These are phyloP conservation scores for Lactifluus subvellereus DNA, from an alignment of 768 basidiomycete genomes.

Conservation along the genomic window DNA sequence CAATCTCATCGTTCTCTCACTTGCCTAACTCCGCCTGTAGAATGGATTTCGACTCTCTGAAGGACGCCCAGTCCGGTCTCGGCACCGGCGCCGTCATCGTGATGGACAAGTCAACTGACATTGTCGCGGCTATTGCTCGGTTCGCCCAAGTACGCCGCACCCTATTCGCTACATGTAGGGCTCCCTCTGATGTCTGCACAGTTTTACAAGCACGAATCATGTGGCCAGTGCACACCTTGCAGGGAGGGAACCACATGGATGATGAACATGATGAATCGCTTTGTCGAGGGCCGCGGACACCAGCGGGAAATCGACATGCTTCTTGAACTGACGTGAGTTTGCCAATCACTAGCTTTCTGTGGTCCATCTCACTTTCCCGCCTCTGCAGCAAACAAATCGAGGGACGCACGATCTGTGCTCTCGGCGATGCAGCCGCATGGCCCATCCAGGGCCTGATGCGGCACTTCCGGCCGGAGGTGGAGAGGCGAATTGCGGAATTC, in stretches of 20 bases:
- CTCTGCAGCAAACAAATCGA: constrained; percentile 83
- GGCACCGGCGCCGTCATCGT: constrained; percentile 99
- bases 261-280: constrained; percentile 99
- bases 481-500: constrained; percentile 77
- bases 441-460: constrained; percentile 97
- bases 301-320: constrained; percentile 97
- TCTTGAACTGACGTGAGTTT: constrained; percentile 78
- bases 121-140: constrained; percentile 89
- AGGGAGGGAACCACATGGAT: constrained; percentile 97
- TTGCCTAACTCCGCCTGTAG: constrained; percentile 34
- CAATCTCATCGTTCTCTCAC: background rate
- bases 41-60: constrained; percentile 96
- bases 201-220: constrained; percentile 55
- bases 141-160: constrained; percentile 58
- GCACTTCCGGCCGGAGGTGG: constrained; percentile 95
- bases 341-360: background rate
- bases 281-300: constrained; percentile 88
- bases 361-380: background rate
- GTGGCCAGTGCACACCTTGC: constrained; percentile 64
- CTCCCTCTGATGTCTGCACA: background rate
- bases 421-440: constrained; percentile 98
- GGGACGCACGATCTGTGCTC: constrained; percentile 93
- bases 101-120: constrained; percentile 97
- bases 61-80: constrained; percentile 93
- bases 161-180: background rate